Base-by-base conservation (phyloP, 208 protist species). In the Vickermania spadyakhi region DNA sequence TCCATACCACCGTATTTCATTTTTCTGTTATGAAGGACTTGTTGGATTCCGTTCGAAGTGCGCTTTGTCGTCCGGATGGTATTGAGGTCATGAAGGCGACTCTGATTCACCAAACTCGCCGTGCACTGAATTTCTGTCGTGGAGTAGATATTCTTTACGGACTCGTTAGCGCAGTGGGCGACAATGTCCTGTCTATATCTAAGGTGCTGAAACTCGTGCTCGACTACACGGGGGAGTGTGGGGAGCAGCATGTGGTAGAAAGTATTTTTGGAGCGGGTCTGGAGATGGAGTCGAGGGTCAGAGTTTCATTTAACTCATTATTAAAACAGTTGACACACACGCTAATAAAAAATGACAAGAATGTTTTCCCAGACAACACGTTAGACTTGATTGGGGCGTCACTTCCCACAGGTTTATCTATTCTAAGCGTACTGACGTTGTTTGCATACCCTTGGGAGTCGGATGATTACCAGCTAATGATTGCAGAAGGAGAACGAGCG, bases 1-100 rank as follows among this genome's bases (percentile, higher is more conserved):
- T 45, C 18, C 36, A 18, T 7, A 45, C 79, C 59, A 91, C 76
- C 62, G 76, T 71, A 1, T 65, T 83, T 26, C 77, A 78, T 60
- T 66, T 66, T 31, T 58, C 68, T 2, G 66, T 77, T 52, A 69
- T 82, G 53, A 73, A 61, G 5, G 84, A 96, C 42, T 77, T 68
- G 31, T 64, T 96, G 1, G 86, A 91, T 68, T 83, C 92, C 62
- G 74, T 93, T 22, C 74, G 83, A 28, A 68, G 70, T 2, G 55
- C 93, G 7, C 58, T 93, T 52, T 64, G 69, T n/a, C 78, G 82
- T 56, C 75, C 68, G 11, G 74, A 84, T 41, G 68, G 71, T 0
- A 58, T 81, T n/a, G 31, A 62, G 1, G 64, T 70, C 52, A 67
- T 96, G 27, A 81, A 96, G 67, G 62, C 62, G 22, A 65, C 78